Conservation (phyloP, 768 basidiomycete species). For the Russula griseocarnosa region DNA sequence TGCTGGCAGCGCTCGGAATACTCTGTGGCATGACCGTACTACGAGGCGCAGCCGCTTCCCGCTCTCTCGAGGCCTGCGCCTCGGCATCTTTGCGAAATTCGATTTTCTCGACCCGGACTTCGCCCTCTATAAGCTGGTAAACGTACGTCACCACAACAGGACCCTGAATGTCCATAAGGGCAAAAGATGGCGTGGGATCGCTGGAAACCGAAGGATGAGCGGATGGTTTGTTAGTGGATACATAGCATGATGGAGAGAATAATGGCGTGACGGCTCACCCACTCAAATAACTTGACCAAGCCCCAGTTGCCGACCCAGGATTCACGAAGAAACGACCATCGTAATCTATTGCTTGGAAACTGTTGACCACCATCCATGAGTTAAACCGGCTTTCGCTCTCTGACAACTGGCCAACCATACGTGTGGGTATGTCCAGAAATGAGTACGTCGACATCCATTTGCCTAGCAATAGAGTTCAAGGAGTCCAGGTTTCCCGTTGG, state of each 20-base stretch:
- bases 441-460: constrained; percentile 97
- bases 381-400: background rate
- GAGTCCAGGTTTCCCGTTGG: constrained; percentile 91
- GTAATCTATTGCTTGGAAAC: constrained; percentile 91
- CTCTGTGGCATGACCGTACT: constrained; percentile 49
- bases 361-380: constrained; percentile 34
- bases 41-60: constrained; percentile 36
- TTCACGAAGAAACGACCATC: constrained; percentile 93
- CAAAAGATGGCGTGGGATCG: constrained; percentile 89
- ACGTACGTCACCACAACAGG: constrained; percentile 96
- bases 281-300: constrained; percentile 77
- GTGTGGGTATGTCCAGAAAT: constrained; percentile 92
- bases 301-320: constrained; percentile 92
- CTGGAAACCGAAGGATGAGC: constrained; percentile 37
- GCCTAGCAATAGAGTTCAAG: constrained; percentile 80
- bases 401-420: constrained; percentile 45
- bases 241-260: background rate
- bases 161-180: constrained; percentile 96
- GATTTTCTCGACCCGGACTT: constrained; percentile 90
- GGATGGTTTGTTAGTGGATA: background rate
- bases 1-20: constrained; percentile 44
- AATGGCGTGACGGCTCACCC: constrained; percentile 44
- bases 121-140: constrained; percentile 90
- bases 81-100: constrained; percentile 70
- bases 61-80: constrained; percentile 36